Evolutionary conservation across 768 basidiomycete genomes (phyloP), one percentile per base, ranked within the genome.

Genomic region (Pholiota microspora): DNA sequence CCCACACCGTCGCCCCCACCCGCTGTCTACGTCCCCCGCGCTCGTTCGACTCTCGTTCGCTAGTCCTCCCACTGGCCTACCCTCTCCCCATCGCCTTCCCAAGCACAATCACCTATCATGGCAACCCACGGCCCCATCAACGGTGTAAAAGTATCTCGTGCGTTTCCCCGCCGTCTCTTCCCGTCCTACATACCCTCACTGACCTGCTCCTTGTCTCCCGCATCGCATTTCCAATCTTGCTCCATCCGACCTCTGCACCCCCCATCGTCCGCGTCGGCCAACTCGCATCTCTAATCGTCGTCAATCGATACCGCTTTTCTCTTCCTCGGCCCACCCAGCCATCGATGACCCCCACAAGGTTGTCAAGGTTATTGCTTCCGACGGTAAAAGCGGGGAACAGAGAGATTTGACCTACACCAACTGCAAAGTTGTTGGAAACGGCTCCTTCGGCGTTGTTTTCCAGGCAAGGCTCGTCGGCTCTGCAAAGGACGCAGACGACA

Each of bases 361-460:
- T 67, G 88, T 96, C 77, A 94, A 92, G 71, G 97, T 99, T 65
- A 80, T 90, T 69, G 96, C 95, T 55, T 92, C 89, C 58, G 90
- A 95, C 66, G 97, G 97, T 74, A 98, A 95, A 83, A 77, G 87
- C 5, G 94, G 92, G 64, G 89, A 91, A 47, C 87, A 89, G 59
- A 81, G 82, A 66, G 89, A 94, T 63, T 85, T 98, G 65, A 82
- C 87, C 45, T 99, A 99, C 77, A 97, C 92, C 63, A 94, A 92
- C 71, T 96, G 91, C 81, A 98, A 97, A 76, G 92, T 99, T 68
- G 91, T 95, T 67, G 97, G 97, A 53, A 98, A 99, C 68, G 97
- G 97, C 72, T 96, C 94, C 55, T 99, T 99, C 66, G 97, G 97
- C 63, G 95, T 99, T 71, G 97, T 99, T 59, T 98, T 95, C 72